Conservation (phyloP, 208 protist species). For the Entamoeba moshkovskii region DNA sequence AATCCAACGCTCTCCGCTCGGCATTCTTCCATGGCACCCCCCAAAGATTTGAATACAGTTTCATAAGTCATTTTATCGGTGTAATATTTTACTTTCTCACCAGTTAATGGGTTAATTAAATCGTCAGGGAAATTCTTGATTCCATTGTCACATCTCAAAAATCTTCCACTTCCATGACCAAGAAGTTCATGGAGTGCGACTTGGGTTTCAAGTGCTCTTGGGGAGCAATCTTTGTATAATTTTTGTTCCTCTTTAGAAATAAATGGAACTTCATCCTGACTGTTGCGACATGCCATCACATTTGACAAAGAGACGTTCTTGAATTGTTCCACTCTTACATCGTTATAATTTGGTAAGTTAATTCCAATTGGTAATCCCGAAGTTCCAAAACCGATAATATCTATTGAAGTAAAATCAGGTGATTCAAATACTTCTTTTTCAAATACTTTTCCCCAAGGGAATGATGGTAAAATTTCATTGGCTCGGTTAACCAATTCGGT, state of each 20-base stretch:
- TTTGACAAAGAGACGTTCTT: slow-evolving; percentile 38
- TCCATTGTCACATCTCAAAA: background rate
- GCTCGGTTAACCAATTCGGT: background rate
- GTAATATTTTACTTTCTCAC: background rate
- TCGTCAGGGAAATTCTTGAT: background rate
- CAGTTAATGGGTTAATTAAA: background rate
- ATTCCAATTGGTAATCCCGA: slow-evolving; percentile 34
- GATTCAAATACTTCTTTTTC: slow-evolving; percentile 28
- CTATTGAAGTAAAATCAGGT: slow-evolving; percentile 31
- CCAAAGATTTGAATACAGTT: background rate
- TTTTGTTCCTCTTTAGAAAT: background rate
- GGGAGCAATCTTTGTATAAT: background rate
- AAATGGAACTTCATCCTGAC: background rate
- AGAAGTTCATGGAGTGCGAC: slow-evolving; percentile 37
- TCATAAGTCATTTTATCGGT: background rate
- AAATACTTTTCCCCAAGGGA: slow-evolving; percentile 22
- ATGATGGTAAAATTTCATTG: slow-evolving; percentile 7
- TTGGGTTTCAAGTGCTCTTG: slow-evolving; percentile 4
- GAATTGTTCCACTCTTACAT: slow-evolving; percentile 29
- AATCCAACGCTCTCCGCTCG: background rate
- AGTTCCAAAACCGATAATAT: slow-evolving; percentile 29
- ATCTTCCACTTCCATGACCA: slow-evolving; percentile 28
- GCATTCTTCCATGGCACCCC: background rate
- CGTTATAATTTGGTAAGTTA: slow-evolving; percentile 43
- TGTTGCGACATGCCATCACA: slow-evolving; percentile 5